Conservation (phyloP, 495 filamentous ascomycete species). For the Terfezia claveryi region DNA sequence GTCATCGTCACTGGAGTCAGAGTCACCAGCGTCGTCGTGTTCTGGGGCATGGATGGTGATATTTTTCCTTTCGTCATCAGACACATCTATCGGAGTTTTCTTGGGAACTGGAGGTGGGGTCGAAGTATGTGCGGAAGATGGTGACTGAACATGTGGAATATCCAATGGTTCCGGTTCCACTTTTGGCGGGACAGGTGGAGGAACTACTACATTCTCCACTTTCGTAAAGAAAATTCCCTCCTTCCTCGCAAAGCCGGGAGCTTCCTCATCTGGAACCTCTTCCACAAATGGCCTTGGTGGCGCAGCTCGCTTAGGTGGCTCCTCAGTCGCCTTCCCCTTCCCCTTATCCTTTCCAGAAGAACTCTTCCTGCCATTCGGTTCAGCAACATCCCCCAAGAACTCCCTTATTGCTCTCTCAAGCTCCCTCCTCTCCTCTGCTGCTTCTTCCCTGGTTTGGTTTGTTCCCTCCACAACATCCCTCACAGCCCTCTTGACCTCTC, state of each 20-base stretch:
- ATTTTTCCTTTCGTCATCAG: not conserved
- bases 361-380: not conserved
- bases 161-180: not conserved
- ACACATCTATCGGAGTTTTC: not conserved
- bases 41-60: not conserved
- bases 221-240: too few relatives aligned
- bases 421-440: not conserved
- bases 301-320: not conserved
- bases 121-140: not conserved
- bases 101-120: not conserved
- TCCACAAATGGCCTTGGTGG: not conserved
- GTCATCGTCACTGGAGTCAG: not conserved
- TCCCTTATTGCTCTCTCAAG: not conserved
- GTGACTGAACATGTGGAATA: not conserved
- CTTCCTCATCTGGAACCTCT: not conserved
- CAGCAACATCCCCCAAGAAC: not conserved
- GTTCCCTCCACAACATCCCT: conserved; percentile 3
- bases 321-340: not conserved
- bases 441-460: conserved; percentile 1
- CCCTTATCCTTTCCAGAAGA: not conserved
- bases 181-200: not conserved
- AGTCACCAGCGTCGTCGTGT: not conserved
- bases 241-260: not conserved
- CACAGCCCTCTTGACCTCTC: conserved; percentile 9
- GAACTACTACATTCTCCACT: too few relatives aligned